These are phyloP conservation scores for Xerophyta viscosa DNA, from an alignment of 106 monocot species.

Conservation along the genomic window DNA sequence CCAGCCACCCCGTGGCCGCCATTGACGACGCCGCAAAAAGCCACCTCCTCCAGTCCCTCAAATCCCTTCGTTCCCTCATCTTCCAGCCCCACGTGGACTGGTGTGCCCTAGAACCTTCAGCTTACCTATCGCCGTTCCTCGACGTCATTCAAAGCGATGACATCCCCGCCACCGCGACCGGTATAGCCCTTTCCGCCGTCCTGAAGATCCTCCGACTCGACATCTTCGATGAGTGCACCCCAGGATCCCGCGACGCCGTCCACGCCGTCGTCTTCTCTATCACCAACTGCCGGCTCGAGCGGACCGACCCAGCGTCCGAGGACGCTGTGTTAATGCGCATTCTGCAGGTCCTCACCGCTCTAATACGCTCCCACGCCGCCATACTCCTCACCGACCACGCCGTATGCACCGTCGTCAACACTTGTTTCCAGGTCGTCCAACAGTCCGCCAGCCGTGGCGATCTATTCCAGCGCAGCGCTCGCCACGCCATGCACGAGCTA, in stretches of 20 bases:
- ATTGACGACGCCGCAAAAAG: conserved; percentile 9
- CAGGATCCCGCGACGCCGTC: conserved; percentile 67
- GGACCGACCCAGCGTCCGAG: conserved; percentile 50
- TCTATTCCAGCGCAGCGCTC: conserved; percentile 63
- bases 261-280: conserved; percentile 51
- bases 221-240: conserved; percentile 63
- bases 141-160: conserved; percentile 73
- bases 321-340: conserved; percentile 68
- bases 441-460: conserved; percentile 54
- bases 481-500: conserved; percentile 74
- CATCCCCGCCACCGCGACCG: conserved; percentile 64
- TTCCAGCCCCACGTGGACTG: conserved; percentile 51
- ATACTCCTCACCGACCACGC: conserved; percentile 61
- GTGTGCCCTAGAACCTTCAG: conserved; percentile 33
- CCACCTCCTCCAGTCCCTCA: conserved; percentile 53
- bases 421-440: conserved; percentile 83
- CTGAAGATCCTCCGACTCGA: conserved; percentile 64
- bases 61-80: conserved; percentile 63
- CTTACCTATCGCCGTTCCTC: conserved; percentile 62
- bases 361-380: conserved; percentile 32
- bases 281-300: conserved; percentile 63
- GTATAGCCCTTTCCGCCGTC: conserved; percentile 56
- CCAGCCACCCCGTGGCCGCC: background rate
- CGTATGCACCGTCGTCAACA: conserved; percentile 78
- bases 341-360: conserved; percentile 43